A percentile compares a stretch with the other conserved stretches of the same genome.
These are phyloP conservation scores for Phlyctochytrium planicorne DNA, from an alignment of 192 early-diverging fungal species.

Conservation along the genomic window DNA sequence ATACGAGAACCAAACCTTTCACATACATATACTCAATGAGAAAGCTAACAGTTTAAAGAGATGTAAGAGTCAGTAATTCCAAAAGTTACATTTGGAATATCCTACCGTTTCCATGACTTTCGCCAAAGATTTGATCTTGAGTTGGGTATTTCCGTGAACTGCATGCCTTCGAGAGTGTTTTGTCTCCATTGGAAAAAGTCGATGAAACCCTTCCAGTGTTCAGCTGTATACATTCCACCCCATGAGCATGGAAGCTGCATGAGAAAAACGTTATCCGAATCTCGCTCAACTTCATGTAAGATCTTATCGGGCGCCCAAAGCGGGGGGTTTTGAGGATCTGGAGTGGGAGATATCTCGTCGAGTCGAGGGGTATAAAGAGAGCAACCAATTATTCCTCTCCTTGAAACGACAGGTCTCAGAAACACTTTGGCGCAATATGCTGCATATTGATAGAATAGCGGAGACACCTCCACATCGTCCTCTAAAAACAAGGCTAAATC, in stretches of 20 bases:
- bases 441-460: conserved; percentile 34
- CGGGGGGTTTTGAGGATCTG: conserved; percentile 34
- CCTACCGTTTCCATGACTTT: conserved; percentile 40
- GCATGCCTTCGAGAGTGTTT: not conserved
- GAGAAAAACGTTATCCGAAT: too few relatives aligned
- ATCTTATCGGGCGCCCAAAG: conserved; percentile 12
- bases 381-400: conserved; percentile 22
- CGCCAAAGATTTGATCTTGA: conserved; percentile 29
- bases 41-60: conserved; percentile 17
- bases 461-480: conserved; percentile 36
- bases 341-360: conserved; percentile 27
- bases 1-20: conserved; percentile 24
- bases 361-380: conserved; percentile 37
- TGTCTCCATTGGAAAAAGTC: conserved; percentile 19
- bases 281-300: too few relatives aligned
- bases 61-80: too few relatives aligned
- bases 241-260: conserved; percentile 42
- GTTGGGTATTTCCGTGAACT: conserved; percentile 19
- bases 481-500: conserved; percentile 32
- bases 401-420: not conserved
- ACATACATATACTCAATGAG: conserved; percentile 40
- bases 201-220: conserved; percentile 21
- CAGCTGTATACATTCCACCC: conserved; percentile 32
- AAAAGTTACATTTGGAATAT: conserved; percentile 18
- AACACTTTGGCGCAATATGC: conserved; percentile 23